Evolutionary conservation across 192 early-diverging fungal species (phyloP).

Genomic region (Gryganskiella cystojenkinii): DNA sequence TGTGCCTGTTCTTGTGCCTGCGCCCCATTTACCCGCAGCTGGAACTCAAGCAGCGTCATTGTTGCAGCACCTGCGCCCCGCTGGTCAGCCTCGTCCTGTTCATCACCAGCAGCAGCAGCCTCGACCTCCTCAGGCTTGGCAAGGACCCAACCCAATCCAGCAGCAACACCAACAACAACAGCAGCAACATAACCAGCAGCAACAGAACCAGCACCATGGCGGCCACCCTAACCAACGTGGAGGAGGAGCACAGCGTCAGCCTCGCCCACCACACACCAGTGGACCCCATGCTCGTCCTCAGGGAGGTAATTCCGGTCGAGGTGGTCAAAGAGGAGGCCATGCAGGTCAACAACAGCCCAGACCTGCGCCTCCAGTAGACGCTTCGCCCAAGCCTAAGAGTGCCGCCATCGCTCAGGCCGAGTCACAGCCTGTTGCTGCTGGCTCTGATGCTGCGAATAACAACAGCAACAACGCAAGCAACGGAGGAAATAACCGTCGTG

Average conservation of each 20-base stretch:
- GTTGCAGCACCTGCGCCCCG: constrained; percentile 24
- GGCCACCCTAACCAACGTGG: too few species aligned
- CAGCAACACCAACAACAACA: constrained; percentile 27
- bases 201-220: constrained; percentile 2
- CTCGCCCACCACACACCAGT: constrained; percentile 28
- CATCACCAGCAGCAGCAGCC: constrained; percentile 27
- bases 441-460: not conserved
- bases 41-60: constrained; percentile 33
- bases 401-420: not conserved
- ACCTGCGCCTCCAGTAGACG: not conserved
- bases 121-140: constrained; percentile 10
- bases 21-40: constrained; percentile 21
- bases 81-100: constrained; percentile 1
- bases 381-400: too few species aligned
- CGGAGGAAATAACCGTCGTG: constrained; percentile 12
- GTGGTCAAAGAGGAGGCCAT: constrained; percentile 19
- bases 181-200: too few species aligned
- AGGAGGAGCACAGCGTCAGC: constrained; percentile 25
- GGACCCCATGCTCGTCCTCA: constrained; percentile 3
- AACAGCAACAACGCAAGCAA: not conserved
- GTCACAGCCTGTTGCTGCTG: not conserved
- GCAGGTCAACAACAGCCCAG: constrained; percentile 4
- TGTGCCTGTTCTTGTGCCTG: not conserved
- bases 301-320: constrained; percentile 9
- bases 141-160: constrained; percentile 17